These are phyloP conservation scores for Cladochytrium replicatum DNA, from an alignment of 192 early-diverging fungal genomes.

Conservation along the genomic window DNA sequence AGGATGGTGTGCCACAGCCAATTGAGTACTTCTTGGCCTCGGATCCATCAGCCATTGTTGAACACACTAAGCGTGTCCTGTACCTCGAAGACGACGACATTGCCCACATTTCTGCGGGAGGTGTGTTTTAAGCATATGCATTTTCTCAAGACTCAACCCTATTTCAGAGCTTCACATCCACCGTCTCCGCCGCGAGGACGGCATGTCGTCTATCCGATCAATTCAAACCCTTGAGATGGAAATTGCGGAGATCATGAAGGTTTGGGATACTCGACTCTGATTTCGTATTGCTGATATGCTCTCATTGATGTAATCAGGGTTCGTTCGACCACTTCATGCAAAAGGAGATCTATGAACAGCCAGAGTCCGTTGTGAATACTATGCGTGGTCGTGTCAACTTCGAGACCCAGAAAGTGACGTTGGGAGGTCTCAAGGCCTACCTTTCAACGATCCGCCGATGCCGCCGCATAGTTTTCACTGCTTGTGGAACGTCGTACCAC, in stretches of 20 bases:
- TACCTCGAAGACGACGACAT: constrained; percentile 99
- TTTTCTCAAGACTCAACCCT: constrained; percentile 5
- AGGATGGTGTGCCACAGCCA: constrained; percentile 88
- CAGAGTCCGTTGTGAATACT: constrained; percentile 98
- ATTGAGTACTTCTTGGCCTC: constrained; percentile 98
- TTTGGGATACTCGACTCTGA: constrained; percentile 1
- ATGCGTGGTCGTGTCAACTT: constrained; percentile 99
- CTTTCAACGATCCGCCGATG: constrained; percentile 87
- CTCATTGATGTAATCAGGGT: constrained; percentile 29
- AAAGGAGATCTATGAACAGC: constrained; percentile 99
- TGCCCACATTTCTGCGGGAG: constrained; percentile 84
- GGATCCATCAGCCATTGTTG: constrained; percentile 93
- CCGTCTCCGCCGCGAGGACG: constrained; percentile 90
- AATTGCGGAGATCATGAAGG: constrained; percentile 95
- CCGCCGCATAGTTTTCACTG: constrained; percentile 90
- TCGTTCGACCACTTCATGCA: constrained; percentile 98
- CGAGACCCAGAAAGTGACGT: constrained; percentile 76
- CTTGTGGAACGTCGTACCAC: constrained; percentile 96
- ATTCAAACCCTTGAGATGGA: constrained; percentile 99
- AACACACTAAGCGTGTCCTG: constrained; percentile 97
- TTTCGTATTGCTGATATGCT: not conserved
- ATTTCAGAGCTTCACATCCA: constrained; percentile 87
- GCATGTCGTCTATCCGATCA: constrained; percentile 77
- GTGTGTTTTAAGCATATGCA: constrained; percentile 12
- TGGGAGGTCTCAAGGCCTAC: constrained; percentile 91